Evolutionary conservation across 2,329 filamentous ascomycete genomes (phyloP), one percentile per base, ranked within the genome.

Genomic region (Falciphora oryzae): DNA sequence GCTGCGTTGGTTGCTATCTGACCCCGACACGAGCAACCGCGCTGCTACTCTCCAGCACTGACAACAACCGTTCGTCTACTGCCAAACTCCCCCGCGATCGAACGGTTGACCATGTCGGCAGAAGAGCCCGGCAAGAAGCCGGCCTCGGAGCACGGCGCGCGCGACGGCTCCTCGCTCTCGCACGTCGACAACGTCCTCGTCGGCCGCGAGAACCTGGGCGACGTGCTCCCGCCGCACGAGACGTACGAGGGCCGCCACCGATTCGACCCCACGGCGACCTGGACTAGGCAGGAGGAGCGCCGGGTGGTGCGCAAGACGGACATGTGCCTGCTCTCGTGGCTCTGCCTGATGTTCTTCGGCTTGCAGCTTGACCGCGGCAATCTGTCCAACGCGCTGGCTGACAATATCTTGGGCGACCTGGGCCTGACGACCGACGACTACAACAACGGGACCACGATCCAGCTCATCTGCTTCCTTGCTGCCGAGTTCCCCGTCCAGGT

Each of bases 281-380:
- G 86, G 86, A 81, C 82, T 22, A 73, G 78, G 3, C 78, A 79
- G 44, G 86, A 89, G 69, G 86, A 89, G 73, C 80, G 75, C 67
- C 75, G 71, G 16, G 75, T 86, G 3, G 79, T 88, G 31, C 75
- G 83, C 59, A 88, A 86, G 77, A 80, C 77, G 0, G 80, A 81
- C 66, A 35, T 78, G 6, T 74, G 71, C 27, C 73, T 81, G 5
- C 69, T 81, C 38, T 71, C 72, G 28, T 79, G 77, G 76, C 65
- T 80, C 5, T 81, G 79, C 66, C 66, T 80, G 28, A 81, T 35
- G 69, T 89, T 89, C 74, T 87, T 89, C 65, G 84, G 84, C 0
- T 77, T 89, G 5, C 85, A 89, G 70, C 75, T 89, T 10, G 86
- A 89, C 71, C 78, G 87, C 61, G 85, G 85, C 63, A 89, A 89